Evolutionary conservation across 257 asterid species (phyloP), one percentile per base, ranked within the genome.

Genomic region (Nicotiana noctiflora): DNA sequence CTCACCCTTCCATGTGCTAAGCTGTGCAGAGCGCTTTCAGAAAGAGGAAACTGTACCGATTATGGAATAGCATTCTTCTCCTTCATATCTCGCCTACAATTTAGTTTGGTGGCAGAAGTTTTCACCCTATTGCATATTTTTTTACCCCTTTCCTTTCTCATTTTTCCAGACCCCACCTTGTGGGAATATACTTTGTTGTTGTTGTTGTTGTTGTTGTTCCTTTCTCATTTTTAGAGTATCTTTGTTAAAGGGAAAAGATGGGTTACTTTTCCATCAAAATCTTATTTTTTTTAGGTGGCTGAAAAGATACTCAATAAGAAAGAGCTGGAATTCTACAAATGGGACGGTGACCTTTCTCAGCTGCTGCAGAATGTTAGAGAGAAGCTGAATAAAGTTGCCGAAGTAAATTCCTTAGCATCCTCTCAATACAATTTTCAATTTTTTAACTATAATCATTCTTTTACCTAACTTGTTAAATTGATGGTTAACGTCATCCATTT

Each of bases 271-370:
- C 0, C 3, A 11, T 23, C 59, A 19, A 40, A 68, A 18, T 37
- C 72, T 5, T 77, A 6, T 59, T 55, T 3, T 34, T 21, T 74
- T 60, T 84, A 94, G 98, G 98, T 95, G 5, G 94, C 98, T 15
- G 92, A 90, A 83, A 88, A 83, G 88, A 85, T 93, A 77, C 94
- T 95, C 2, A 59, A 89, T 32, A 89, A 92, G 79, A 86, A 90
- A 88, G 98, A 92, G 83, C 75, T 95, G 92, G 98, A 93, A 84
- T 95, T 95, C 88, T 95, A 95, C 89, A 92, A 91, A 83, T 95
- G 98, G 98, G 97, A 93, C 0, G 94, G 98, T 2, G 97, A 93
- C 21, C 88, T 95, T 6, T 84, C 97, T 44, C 92, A 90, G n/a
- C 89, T 93, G 37, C 76, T 93, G 90, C 98, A 95, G 85, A 92